phyloP scores from a whole-genome alignment of 495 filamentous ascomycete species.

The Xylaria bambusicola region DNA sequence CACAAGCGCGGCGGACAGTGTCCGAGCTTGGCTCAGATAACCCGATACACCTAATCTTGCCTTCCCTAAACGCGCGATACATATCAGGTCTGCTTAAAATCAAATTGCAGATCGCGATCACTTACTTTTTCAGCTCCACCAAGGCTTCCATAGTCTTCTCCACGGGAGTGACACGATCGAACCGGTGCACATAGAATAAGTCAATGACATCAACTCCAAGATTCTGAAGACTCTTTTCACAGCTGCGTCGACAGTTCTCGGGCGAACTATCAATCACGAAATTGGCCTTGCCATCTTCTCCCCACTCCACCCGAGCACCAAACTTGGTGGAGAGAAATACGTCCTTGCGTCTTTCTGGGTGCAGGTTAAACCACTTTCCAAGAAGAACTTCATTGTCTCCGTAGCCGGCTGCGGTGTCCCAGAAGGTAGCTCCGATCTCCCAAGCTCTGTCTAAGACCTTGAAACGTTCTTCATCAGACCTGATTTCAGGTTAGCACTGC shows the following conservation, averaged over 20 bases:
- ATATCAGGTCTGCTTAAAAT: background rate
- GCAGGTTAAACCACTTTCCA: conserved; percentile 53
- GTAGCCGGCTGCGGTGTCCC: conserved; percentile 53
- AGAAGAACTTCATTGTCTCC: conserved; percentile 54
- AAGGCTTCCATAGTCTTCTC: conserved; percentile 51
- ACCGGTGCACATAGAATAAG: conserved; percentile 33
- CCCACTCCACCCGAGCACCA: background rate
- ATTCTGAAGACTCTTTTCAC: background rate
- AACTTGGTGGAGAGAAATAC: conserved; percentile 51
- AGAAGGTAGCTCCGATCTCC: conserved; percentile 49
- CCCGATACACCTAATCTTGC: conserved; percentile 67
- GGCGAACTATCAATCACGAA: conserved; percentile 1
- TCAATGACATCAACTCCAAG: conserved; percentile 5
- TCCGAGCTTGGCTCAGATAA: conserved; percentile 65
- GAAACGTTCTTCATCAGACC: conserved; percentile 47
- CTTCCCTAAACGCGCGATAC: conserved; percentile 29
- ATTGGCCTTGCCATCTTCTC: background rate
- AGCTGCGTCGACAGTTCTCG: background rate
- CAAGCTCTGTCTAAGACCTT: conserved; percentile 47
- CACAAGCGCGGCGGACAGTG: conserved; percentile 64
- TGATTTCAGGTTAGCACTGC: conserved; percentile 6
- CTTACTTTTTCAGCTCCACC: conserved; percentile 53
- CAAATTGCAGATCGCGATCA: background rate
- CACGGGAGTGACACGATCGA: conserved; percentile 44
- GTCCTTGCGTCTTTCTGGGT: conserved; percentile 49